Evolutionary conservation across 371 early-diverging fungal genomes (phyloP).

Genomic region (Nematocida sp.): DNA sequence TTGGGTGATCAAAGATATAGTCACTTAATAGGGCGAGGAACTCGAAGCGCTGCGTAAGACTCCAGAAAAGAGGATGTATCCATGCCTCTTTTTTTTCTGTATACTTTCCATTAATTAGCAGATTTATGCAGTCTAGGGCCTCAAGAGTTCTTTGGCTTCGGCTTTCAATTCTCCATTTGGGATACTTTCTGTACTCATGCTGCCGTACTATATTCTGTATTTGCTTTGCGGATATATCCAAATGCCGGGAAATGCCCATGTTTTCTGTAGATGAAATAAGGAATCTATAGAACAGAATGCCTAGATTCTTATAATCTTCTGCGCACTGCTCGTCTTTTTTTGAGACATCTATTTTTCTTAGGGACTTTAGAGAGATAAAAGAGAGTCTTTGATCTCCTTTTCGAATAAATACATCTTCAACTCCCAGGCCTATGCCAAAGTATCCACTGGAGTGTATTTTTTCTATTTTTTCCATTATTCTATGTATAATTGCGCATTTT

Average conservation of each 20-base stretch:
- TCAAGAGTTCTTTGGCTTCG: not conserved
- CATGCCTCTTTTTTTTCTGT: not conserved
- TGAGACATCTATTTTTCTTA: not conserved
- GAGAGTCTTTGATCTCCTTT: not conserved
- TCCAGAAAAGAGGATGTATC: slow-evolving; percentile 63
- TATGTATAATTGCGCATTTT: not conserved
- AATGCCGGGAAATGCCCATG: too few species aligned
- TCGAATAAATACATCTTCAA: slow-evolving; percentile 12
- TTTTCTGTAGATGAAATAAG: not conserved
- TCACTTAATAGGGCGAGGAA: slow-evolving; percentile 60
- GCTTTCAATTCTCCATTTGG: not conserved
- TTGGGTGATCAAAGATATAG: slow-evolving; percentile 50
- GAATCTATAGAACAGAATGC: slow-evolving; percentile 6
- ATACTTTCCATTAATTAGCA: slow-evolving; percentile 1
- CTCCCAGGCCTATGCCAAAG: not conserved
- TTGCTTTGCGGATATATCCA: not conserved
- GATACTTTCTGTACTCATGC: not conserved
- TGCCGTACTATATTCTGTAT: not conserved
- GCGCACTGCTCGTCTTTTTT: not conserved
- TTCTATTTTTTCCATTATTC: not conserved
- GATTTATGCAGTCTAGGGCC: slow-evolving; percentile 47
- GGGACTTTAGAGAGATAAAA: not conserved
- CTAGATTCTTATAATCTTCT: slow-evolving; percentile 8
- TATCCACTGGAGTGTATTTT: not conserved
- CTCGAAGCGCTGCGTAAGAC: slow-evolving; percentile 37